These are phyloP conservation scores for Claviceps capensis DNA, from an alignment of 2,329 filamentous ascomycete species.

Conservation along the genomic window DNA sequence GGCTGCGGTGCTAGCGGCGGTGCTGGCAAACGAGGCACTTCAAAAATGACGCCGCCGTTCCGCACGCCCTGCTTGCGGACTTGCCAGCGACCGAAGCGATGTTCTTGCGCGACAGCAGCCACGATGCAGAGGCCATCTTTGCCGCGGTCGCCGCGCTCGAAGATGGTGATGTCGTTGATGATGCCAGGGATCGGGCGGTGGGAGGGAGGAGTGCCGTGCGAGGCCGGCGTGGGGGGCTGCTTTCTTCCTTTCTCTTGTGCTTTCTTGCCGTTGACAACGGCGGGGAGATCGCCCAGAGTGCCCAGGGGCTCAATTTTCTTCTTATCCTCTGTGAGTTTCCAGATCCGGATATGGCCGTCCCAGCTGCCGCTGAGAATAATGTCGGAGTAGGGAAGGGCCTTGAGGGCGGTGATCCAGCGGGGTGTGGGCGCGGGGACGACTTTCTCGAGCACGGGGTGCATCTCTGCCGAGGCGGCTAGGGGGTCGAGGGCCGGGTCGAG, in stretches of 20 bases:
- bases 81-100: slow-evolving; percentile 74
- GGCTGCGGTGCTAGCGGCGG: background rate
- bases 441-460: slow-evolving; percentile 39
- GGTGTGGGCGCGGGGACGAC: slow-evolving; percentile 53
- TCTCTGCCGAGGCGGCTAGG: slow-evolving; percentile 60
- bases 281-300: slow-evolving; percentile 36
- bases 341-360: slow-evolving; percentile 73
- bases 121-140: slow-evolving; percentile 70
- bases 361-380: slow-evolving; percentile 84
- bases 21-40: slow-evolving; percentile 44
- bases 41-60: slow-evolving; percentile 81
- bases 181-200: slow-evolving; percentile 48
- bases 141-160: slow-evolving; percentile 69
- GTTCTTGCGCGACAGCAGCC: slow-evolving; percentile 76
- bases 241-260: background rate
- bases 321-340: slow-evolving; percentile 76
- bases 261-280: slow-evolving; percentile 15
- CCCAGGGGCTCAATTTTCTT: slow-evolving; percentile 61
- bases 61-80: slow-evolving; percentile 44
- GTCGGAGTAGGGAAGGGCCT: slow-evolving; percentile 79
- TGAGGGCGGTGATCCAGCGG: slow-evolving; percentile 80
- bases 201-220: slow-evolving; percentile 3
- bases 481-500: slow-evolving; percentile 58
- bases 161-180: slow-evolving; percentile 77
- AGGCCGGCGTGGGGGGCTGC: slow-evolving; percentile 6